phyloP scores from a whole-genome alignment of 2,329 filamentous ascomycete species.

The Atkinsonella hypoxylon region DNA sequence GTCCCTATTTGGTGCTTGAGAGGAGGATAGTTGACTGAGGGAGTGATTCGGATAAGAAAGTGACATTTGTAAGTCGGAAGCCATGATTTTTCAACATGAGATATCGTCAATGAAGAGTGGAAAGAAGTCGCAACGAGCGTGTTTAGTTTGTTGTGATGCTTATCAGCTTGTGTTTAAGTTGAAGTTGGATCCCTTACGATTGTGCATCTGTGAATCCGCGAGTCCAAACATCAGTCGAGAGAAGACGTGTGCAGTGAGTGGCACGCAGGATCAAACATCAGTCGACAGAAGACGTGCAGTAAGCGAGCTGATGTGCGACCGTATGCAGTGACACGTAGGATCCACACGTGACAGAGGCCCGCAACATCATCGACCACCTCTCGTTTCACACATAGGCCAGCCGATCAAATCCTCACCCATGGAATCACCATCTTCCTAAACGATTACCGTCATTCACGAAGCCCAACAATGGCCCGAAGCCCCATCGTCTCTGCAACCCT shows the following conservation, averaged over 20 bases:
- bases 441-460: background rate
- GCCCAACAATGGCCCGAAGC: conserved; percentile 19
- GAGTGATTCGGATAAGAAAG: conserved; percentile 23
- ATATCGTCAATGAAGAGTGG: background rate
- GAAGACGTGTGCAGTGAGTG: too few relatives aligned
- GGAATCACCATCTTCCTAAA: background rate
- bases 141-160: background rate
- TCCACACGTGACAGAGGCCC: background rate
- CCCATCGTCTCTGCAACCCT: conserved; percentile 48
- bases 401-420: too few relatives aligned
- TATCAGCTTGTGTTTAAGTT: background rate
- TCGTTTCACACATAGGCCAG: too few relatives aligned
- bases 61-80: conserved; percentile 17
- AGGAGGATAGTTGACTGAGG: conserved; percentile 18
- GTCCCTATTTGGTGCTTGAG: conserved; percentile 4
- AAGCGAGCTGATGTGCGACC: too few relatives aligned
- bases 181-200: background rate
- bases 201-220: conserved; percentile 4
- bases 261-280: background rate
- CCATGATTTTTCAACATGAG: conserved; percentile 10
- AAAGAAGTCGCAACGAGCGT: conserved; percentile 1
- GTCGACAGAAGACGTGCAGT: too few relatives aligned
- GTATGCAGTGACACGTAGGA: too few relatives aligned
- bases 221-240: background rate
- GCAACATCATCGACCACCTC: background rate